Conservation (phyloP, 257 asterid genomes). For the Orobanche coerulescens region DNA sequence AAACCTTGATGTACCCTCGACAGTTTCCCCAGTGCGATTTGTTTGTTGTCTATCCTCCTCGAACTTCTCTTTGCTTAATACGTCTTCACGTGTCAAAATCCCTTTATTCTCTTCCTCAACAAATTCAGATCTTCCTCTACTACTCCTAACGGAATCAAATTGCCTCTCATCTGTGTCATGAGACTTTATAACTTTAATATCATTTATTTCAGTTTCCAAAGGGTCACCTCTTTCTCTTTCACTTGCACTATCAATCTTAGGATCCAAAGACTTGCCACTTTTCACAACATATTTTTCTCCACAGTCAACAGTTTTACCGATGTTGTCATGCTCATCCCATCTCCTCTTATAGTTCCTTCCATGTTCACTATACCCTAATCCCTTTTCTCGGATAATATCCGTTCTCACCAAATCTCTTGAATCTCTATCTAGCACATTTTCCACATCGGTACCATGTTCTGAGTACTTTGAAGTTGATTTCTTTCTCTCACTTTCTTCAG, state of each 20-base stretch:
- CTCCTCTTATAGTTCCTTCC: slow-evolving; percentile 59
- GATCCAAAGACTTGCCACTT: slow-evolving; percentile 40
- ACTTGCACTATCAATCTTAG: slow-evolving; percentile 36
- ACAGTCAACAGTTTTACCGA: slow-evolving; percentile 29
- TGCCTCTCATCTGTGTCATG: slow-evolving; percentile 52
- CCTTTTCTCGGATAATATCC: slow-evolving; percentile 56
- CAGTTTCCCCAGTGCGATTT: slow-evolving; percentile 35
- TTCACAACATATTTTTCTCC: slow-evolving; percentile 37
- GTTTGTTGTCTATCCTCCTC: slow-evolving; percentile 48
- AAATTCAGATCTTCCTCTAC: slow-evolving; percentile 47
- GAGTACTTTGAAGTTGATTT: slow-evolving; percentile 39
- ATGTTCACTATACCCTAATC: slow-evolving; percentile 40
- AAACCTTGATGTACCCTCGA: slow-evolving; percentile 37
- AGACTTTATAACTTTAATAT: slow-evolving; percentile 27
- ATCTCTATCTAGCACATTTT: slow-evolving; percentile 40
- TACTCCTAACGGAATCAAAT: slow-evolving; percentile 49
- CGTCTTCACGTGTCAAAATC: slow-evolving; percentile 32
- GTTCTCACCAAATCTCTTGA: slow-evolving; percentile 40
- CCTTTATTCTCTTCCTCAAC: slow-evolving; percentile 45
- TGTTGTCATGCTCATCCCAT: slow-evolving; percentile 67
- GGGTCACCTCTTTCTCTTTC: slow-evolving; percentile 40
- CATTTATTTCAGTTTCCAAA: slow-evolving; percentile 32
- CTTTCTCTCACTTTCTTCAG: slow-evolving; percentile 51
- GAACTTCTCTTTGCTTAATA: slow-evolving; percentile 37
- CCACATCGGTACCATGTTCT: slow-evolving; percentile 42